A percentile compares a stretch with the other conserved stretches of the same genome.
Evolutionary conservation across 306 rosid species (phyloP).

Genomic region (Castanea crenata): DNA sequence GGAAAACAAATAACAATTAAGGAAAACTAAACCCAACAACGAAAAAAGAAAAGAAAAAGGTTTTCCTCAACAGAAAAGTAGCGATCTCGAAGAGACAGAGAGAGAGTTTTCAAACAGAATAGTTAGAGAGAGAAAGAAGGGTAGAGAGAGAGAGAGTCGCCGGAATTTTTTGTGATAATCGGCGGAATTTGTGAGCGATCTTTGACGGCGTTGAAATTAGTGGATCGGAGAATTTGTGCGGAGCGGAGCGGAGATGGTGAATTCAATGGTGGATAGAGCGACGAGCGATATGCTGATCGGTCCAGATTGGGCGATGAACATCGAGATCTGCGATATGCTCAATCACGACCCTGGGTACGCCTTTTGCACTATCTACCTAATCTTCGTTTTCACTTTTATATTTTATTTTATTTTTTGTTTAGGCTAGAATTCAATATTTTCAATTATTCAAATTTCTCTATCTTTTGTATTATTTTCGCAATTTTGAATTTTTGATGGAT

Average conservation of each 20-base stretch:
- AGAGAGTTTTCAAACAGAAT: neutral
- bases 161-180: slow-evolving; percentile 23
- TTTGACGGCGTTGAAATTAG: neutral
- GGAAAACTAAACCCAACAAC: neutral
- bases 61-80: slow-evolving; percentile 42
- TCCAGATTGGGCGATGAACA: slow-evolving; percentile 99
- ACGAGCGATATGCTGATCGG: slow-evolving; percentile 93
- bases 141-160: slow-evolving; percentile 19
- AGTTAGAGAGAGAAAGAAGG: no score
- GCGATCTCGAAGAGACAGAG: slow-evolving; percentile 20
- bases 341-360: slow-evolving; percentile 86
- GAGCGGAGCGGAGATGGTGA: slow-evolving; percentile 62
- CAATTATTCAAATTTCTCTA: neutral
- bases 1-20: no score
- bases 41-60: neutral
- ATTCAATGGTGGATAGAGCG: slow-evolving; percentile 92
- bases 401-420: neutral
- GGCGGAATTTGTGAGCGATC: slow-evolving; percentile 32
- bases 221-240: slow-evolving; percentile 29
- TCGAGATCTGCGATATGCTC: slow-evolving; percentile 96
- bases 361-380: neutral
- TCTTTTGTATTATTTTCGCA: neutral
- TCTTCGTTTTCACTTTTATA: slow-evolving; percentile 22
- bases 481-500: neutral
- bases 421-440: neutral